Conservation (phyloP, 257 asterid species). For the Verbena officinalis region DNA sequence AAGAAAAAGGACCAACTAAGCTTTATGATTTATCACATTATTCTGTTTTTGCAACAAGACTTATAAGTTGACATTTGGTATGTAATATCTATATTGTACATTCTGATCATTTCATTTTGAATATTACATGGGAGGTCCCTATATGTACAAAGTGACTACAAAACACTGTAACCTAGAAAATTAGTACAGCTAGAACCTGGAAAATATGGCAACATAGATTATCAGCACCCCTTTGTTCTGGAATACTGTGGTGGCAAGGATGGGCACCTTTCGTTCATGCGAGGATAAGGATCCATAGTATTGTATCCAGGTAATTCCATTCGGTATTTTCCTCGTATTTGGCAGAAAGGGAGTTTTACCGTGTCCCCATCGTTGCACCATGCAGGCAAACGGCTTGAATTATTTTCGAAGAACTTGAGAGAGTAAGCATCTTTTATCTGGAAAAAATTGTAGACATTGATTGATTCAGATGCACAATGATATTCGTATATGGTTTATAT, state of each 20-base stretch:
- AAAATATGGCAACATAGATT: background rate
- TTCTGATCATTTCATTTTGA: too few relatives aligned
- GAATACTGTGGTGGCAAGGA: constrained; percentile 72
- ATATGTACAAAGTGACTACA: too few relatives aligned
- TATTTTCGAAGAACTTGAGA: constrained; percentile 72
- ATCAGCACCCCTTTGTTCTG: constrained; percentile 74
- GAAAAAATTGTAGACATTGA: constrained; percentile 31
- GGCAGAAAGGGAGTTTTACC: constrained; percentile 85
- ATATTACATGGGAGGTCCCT: too few relatives aligned
- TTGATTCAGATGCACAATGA: constrained; percentile 11
- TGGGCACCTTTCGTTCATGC: constrained; percentile 93
- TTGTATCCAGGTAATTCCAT: constrained; percentile 91
- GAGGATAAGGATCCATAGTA: constrained; percentile 67
- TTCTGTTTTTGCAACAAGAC: too few relatives aligned
- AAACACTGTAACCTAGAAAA: too few relatives aligned
- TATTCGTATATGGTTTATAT: background rate
- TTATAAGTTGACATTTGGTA: too few relatives aligned
- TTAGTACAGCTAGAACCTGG: constrained; percentile 1
- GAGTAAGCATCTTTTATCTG: constrained; percentile 94
- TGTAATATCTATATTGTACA: too few relatives aligned
- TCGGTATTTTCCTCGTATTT: constrained; percentile 75
- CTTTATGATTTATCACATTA: too few relatives aligned
- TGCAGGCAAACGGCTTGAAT: constrained; percentile 73
- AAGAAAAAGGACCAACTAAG: too few relatives aligned
- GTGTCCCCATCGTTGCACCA: constrained; percentile 93